Evolutionary conservation across 129 eudicot genomes (phyloP).

Genomic region (Oenanthe sinensis): DNA sequence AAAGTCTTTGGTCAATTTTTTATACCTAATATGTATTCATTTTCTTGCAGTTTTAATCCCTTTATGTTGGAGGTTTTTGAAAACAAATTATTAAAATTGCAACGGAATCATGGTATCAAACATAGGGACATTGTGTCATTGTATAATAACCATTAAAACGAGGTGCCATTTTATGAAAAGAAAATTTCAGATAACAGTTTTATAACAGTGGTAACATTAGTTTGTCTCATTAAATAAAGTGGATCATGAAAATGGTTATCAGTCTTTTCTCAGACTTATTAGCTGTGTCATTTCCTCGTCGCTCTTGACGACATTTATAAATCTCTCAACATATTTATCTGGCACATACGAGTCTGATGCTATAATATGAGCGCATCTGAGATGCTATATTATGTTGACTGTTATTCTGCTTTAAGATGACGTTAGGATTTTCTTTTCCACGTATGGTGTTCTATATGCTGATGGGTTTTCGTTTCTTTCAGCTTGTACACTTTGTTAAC

Average conservation of each 20-base stretch:
- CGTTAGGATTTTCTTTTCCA: background rate
- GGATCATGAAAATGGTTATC: too few relatives aligned
- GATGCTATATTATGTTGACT: background rate
- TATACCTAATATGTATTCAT: background rate
- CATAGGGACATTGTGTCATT: background rate
- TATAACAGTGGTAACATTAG: too few relatives aligned
- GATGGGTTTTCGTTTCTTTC: constrained; percentile 18
- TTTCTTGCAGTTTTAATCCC: background rate
- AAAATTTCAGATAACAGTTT: too few relatives aligned
- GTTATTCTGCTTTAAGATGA: background rate
- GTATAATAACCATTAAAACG: background rate
- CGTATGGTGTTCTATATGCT: background rate
- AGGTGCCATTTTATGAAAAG: background rate
- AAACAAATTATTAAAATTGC: background rate
- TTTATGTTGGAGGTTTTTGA: background rate
- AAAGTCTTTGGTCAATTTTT: background rate
- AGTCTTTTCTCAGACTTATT: background rate
- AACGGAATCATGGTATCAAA: background rate
- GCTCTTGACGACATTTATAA: background rate
- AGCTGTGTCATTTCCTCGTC: background rate
- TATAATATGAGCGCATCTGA: background rate
- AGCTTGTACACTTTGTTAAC: constrained; percentile 97
- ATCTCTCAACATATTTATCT: background rate
- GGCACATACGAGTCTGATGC: background rate
- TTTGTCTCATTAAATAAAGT: too few relatives aligned